Percentiles rank a stretch among this genome's conserved stretches.
These are phyloP conservation scores for Eremomyces bilateralis DNA, from an alignment of 495 filamentous ascomycete genomes.

Conservation along the genomic window DNA sequence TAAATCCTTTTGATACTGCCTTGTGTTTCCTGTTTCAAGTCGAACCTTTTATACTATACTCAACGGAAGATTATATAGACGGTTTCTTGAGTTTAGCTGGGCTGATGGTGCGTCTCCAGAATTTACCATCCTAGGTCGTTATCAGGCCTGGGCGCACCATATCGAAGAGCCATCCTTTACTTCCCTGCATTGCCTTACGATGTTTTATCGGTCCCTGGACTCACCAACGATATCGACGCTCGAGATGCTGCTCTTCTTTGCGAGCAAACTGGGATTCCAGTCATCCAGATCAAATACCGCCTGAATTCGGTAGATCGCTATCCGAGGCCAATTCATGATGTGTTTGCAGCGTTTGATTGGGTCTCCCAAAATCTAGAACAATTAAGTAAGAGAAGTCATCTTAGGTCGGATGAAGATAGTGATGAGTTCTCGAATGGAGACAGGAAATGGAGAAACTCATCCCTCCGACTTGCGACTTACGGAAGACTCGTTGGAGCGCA, in stretches of 20 bases:
- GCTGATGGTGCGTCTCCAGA: too few species aligned
- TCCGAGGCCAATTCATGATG: constrained; percentile 22
- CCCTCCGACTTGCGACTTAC: constrained; percentile 22
- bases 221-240: constrained; percentile 6
- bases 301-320: constrained; percentile 10
- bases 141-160: background rate
- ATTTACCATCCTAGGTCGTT: too few species aligned
- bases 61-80: too few species aligned
- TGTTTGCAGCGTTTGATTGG: constrained; percentile 24
- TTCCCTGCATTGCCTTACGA: constrained; percentile 19
- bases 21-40: too few species aligned
- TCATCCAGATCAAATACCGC: constrained; percentile 20
- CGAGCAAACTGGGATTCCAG: constrained; percentile 15
- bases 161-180: constrained; percentile 9
- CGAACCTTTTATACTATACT: too few species aligned
- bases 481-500: constrained; percentile 34
- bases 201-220: constrained; percentile 4
- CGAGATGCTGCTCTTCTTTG: constrained; percentile 6
- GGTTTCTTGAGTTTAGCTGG: too few species aligned
- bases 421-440: background rate
- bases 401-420: too few species aligned
- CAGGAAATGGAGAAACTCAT: constrained; percentile 1
- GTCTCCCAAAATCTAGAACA: constrained; percentile 15
- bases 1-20: too few species aligned
- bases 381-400: too few species aligned